Evolutionary conservation across 2,329 filamentous ascomycete species (phyloP).

Genomic region (Exophiala aquamarina): DNA sequence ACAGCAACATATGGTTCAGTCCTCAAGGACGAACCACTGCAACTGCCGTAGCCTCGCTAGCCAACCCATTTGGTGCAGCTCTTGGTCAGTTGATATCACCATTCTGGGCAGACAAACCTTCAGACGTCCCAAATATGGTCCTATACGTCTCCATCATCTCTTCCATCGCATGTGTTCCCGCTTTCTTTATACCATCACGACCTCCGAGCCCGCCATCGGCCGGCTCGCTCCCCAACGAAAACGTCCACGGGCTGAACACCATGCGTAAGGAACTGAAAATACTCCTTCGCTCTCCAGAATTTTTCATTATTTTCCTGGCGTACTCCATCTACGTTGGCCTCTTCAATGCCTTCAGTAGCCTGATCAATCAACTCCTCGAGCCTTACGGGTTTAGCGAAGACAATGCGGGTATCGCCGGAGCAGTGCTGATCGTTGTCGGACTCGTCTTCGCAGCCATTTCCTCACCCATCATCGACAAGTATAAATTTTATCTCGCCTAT

Average conservation of each 20-base stretch:
- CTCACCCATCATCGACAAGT: conserved; percentile 80
- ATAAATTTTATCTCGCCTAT: conserved; percentile 72
- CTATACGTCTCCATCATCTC: conserved; percentile 83
- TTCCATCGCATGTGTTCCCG: conserved; percentile 67
- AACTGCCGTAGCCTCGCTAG: conserved; percentile 79
- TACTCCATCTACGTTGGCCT: conserved; percentile 83
- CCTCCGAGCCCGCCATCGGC: conserved; percentile 78
- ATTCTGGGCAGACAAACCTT: conserved; percentile 64
- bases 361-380: conserved; percentile 84
- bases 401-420: conserved; percentile 86
- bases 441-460: conserved; percentile 73
- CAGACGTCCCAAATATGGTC: conserved; percentile 75
- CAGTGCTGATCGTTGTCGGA: conserved; percentile 83
- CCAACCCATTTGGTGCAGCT: conserved; percentile 87
- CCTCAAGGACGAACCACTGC: conserved; percentile 79
- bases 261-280: conserved; percentile 51
- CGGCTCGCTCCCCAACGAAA: conserved; percentile 49
- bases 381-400: conserved; percentile 84
- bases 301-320: conserved; percentile 79
- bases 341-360: conserved; percentile 87
- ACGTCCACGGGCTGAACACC: conserved; percentile 51
- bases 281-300: conserved; percentile 63
- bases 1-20: conserved; percentile 94
- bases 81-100: conserved; percentile 85
- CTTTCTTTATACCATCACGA: conserved; percentile 73